A percentile compares a stretch with the other conserved stretches of the same genome.
Conservation (phyloP, 2,329 filamentous ascomycete species). For the Sarocladium brachiariae region DNA sequence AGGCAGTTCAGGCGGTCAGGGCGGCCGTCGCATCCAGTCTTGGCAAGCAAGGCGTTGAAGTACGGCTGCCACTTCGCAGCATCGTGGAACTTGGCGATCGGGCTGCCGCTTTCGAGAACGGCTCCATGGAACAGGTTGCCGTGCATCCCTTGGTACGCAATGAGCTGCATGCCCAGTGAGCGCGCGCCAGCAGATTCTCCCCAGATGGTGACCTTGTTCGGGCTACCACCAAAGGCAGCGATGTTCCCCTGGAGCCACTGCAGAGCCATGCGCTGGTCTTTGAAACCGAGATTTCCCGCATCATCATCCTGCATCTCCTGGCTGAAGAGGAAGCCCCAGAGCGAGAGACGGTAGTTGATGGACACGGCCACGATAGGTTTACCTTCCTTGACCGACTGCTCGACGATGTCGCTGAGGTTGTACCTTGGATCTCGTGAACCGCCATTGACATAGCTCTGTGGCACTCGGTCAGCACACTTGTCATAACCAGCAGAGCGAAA, state of each 20-base stretch:
- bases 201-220: constrained; percentile 38
- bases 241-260: constrained; percentile 49
- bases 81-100: constrained; percentile 33
- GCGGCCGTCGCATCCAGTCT: constrained; percentile 13
- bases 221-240: constrained; percentile 38
- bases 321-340: constrained; percentile 47
- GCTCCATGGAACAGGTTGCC: constrained; percentile 47
- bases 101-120: constrained; percentile 46
- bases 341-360: constrained; percentile 46
- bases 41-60: constrained; percentile 18
- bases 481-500: background rate
- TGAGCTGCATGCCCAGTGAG: constrained; percentile 40
- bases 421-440: constrained; percentile 33
- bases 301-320: constrained; percentile 34
- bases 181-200: constrained; percentile 38
- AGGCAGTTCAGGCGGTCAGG: constrained; percentile 20
- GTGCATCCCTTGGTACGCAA: constrained; percentile 48
- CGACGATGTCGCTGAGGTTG: constrained; percentile 47
- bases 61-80: constrained; percentile 13
- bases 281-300: constrained; percentile 41
- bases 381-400: constrained; percentile 36
- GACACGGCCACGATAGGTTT: constrained; percentile 35
- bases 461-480: background rate
- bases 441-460: constrained; percentile 23
- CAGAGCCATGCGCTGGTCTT: constrained; percentile 42